phyloP scores from a whole-genome alignment of 192 early-diverging fungal genomes.

The Backusella liffmaniae region DNA sequence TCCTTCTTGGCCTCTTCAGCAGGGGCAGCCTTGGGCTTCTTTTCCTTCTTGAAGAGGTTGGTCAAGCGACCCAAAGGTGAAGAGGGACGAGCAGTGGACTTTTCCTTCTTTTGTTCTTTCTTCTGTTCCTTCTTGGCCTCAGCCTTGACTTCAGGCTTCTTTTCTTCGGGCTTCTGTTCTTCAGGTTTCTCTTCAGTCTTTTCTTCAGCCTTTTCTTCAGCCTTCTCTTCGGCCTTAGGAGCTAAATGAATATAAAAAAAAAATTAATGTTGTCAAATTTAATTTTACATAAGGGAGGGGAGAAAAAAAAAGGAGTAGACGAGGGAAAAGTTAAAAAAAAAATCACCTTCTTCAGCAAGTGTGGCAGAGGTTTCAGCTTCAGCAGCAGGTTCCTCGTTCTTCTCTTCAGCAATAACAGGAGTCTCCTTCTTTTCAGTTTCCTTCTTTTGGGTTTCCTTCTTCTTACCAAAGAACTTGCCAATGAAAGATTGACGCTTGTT shows the following conservation, averaged over 20 bases:
- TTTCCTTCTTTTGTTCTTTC: not conserved
- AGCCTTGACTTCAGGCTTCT: not conserved
- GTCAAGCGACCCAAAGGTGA: conserved; percentile 22
- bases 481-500: conserved; percentile 23
- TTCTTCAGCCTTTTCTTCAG: not conserved
- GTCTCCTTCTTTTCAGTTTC: not conserved
- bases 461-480: conserved; percentile 15
- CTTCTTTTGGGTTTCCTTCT: conserved; percentile 4
- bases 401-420: not conserved
- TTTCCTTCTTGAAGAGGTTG: conserved; percentile 13
- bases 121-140: not conserved
- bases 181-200: not conserved
- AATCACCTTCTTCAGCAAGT: not conserved
- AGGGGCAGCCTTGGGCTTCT: conserved; percentile 10
- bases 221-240: not conserved
- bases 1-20: not conserved
- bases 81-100: conserved; percentile 5
- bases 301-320: not conserved
- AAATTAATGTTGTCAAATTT: not conserved
- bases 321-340: not conserved
- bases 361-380: not conserved
- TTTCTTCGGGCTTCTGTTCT: not conserved
- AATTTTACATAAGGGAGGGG: not conserved
- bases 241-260: not conserved
- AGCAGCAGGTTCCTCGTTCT: not conserved